Evolutionary conservation across 23 red algal genomes (phyloP).

Genomic region (Agarophyton chilense): DNA sequence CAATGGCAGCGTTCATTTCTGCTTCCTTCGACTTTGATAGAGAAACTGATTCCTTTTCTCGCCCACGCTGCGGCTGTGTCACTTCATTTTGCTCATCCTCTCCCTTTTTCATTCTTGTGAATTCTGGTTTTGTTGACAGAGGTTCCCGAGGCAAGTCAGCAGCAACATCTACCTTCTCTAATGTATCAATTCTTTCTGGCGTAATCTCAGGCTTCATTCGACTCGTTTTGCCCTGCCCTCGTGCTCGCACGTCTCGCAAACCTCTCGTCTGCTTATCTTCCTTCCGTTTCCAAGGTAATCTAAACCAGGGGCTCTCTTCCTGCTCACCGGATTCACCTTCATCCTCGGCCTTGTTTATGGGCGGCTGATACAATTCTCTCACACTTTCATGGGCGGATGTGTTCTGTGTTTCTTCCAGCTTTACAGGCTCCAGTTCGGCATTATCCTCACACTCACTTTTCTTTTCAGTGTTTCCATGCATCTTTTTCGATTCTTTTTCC

Average conservation of each 20-base stretch:
- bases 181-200: neutral
- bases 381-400: neutral
- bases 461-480: neutral
- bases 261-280: neutral
- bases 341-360: neutral
- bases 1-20: neutral
- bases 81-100: neutral
- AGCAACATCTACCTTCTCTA: neutral
- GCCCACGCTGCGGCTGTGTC: neutral
- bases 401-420: neutral
- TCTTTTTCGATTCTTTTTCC: neutral
- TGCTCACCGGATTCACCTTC: neutral
- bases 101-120: neutral
- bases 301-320: slow-evolving; percentile 7
- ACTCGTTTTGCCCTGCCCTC: neutral
- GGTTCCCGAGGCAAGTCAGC: neutral
- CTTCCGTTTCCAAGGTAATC: slow-evolving; percentile 32
- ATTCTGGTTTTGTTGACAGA: neutral
- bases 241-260: neutral
- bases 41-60: neutral
- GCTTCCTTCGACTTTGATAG: neutral
- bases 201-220: neutral
- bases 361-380: slow-evolving; percentile 36
- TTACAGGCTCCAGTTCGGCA: neutral
- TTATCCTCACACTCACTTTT: neutral